Percentiles rank a stretch among this genome's conserved stretches.
These are phyloP conservation scores for Magnaporthiopsis rhizophila DNA, from an alignment of 2,329 filamentous ascomycete genomes.

Conservation along the genomic window DNA sequence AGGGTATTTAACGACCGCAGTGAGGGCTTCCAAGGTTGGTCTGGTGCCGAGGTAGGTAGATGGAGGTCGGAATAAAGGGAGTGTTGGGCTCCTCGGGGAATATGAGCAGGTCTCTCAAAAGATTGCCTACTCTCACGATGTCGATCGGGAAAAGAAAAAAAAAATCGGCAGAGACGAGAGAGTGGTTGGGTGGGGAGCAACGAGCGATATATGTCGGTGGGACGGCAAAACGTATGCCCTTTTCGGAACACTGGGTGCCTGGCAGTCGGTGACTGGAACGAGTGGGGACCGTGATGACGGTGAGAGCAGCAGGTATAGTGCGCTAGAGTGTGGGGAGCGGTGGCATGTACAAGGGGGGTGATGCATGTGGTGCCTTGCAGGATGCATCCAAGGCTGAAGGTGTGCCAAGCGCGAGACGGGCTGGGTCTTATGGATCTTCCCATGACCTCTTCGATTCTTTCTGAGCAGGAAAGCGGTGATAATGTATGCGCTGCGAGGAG, in stretches of 20 bases:
- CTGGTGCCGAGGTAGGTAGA: neutral
- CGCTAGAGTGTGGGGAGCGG: neutral
- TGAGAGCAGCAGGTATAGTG: neutral
- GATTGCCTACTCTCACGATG: neutral
- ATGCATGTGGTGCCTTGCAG: constrained; percentile 2
- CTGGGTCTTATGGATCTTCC: neutral
- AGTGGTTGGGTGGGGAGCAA: neutral
- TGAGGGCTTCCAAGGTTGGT: neutral
- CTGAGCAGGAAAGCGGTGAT: neutral
- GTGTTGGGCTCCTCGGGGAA: neutral
- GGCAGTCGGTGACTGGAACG: neutral
- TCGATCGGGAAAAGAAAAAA: neutral
- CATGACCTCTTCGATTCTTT: neutral
- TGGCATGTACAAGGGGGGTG: neutral
- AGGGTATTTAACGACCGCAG: neutral
- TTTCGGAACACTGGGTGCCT: neutral
- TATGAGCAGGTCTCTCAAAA: neutral
- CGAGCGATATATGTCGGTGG: neutral
- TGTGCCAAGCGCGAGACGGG: neutral
- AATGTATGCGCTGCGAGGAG: neutral
- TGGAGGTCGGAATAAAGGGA: neutral
- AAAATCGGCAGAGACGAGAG: neutral
- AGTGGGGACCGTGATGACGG: neutral
- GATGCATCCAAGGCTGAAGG: neutral
- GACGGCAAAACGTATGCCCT: neutral